Evolutionary conservation across 2,329 filamentous ascomycete genomes (phyloP).

Genomic region (Dothiorella sarmentorum): DNA sequence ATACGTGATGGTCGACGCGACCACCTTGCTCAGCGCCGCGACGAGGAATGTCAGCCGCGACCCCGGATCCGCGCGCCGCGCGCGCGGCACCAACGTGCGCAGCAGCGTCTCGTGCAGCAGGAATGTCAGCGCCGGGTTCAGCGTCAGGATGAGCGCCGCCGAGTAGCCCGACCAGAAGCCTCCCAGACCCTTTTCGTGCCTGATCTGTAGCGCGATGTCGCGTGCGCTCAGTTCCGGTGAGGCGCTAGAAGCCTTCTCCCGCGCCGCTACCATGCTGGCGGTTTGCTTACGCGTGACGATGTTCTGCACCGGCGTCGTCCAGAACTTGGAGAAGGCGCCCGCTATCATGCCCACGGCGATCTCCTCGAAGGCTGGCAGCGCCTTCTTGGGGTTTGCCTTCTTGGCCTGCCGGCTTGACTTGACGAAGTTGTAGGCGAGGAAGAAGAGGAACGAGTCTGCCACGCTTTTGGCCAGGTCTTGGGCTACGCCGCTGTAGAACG

Average conservation of each 20-base stretch:
- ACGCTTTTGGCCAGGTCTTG: slow-evolving; percentile 47
- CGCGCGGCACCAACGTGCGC: slow-evolving; percentile 53
- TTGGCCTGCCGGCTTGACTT: slow-evolving; percentile 41
- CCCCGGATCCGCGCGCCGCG: slow-evolving; percentile 52
- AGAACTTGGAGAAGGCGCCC: slow-evolving; percentile 68
- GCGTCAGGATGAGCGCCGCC: slow-evolving; percentile 71
- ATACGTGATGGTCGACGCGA: slow-evolving; percentile 75
- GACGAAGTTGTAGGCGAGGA: slow-evolving; percentile 70
- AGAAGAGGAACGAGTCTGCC: slow-evolving; percentile 79
- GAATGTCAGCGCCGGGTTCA: slow-evolving; percentile 86
- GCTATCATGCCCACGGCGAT: slow-evolving; percentile 70
- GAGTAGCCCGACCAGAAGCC: slow-evolving; percentile 90
- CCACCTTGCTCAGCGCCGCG: slow-evolving; percentile 74
- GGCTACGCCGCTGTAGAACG: slow-evolving; percentile 57
- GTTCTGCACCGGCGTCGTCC: slow-evolving; percentile 78
- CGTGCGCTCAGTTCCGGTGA: slow-evolving; percentile 38
- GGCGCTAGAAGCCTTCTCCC: slow-evolving; percentile 33
- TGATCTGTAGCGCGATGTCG: slow-evolving; percentile 63
- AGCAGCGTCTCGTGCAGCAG: slow-evolving; percentile 73
- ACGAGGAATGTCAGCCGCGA: slow-evolving; percentile 59
- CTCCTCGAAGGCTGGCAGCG: slow-evolving; percentile 65
- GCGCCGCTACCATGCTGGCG: slow-evolving; percentile 49
- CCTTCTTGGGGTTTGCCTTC: slow-evolving; percentile 27
- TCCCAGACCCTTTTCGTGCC: slow-evolving; percentile 63
- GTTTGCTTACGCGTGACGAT: slow-evolving; percentile 81